Evolutionary conservation across 176 grass and related monocot genomes (phyloP).

Genomic region (Raddia guianensis): DNA sequence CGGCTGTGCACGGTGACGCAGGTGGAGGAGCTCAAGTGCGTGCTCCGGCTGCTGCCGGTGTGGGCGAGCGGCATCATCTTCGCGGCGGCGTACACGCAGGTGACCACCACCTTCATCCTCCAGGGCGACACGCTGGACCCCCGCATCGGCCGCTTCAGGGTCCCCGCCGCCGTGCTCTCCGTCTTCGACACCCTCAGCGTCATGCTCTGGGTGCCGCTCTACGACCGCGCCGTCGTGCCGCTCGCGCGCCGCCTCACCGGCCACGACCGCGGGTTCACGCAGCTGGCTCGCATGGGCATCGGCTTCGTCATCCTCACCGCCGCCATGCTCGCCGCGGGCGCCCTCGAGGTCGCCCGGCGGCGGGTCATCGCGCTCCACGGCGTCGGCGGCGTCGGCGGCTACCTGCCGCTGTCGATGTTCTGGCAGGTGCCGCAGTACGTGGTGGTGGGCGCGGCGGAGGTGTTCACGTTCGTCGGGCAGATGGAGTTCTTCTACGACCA

Average conservation of each 20-base stretch:
- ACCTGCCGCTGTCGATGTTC: constrained; percentile 68
- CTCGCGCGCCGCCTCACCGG: constrained; percentile 44
- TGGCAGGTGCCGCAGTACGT: constrained; percentile 83
- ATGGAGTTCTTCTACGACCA: constrained; percentile 51
- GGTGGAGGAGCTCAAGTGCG: constrained; percentile 87
- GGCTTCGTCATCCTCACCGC: constrained; percentile 45
- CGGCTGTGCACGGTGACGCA: constrained; percentile 81
- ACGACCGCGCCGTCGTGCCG: constrained; percentile 45
- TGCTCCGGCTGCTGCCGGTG: constrained; percentile 46
- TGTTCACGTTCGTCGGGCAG: constrained; percentile 49
- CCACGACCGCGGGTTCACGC: constrained; percentile 44
- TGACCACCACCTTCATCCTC: constrained; percentile 58
- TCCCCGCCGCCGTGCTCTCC: constrained; percentile 58
- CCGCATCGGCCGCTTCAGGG: constrained; percentile 38
- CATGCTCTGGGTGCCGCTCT: constrained; percentile 69
- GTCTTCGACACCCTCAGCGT: constrained; percentile 64
- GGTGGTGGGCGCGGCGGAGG: constrained; percentile 59
- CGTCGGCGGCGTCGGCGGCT: neutral
- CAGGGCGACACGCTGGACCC: constrained; percentile 65
- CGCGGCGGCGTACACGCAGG: constrained; percentile 52
- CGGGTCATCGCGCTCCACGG: constrained; percentile 37
- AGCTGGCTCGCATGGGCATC: constrained; percentile 50
- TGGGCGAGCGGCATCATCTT: constrained; percentile 59
- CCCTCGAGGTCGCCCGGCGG: constrained; percentile 44
- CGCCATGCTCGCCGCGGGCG: constrained; percentile 41